phyloP scores from a whole-genome alignment of 116 monocot genomes.

The Dioscorea cayenensis region DNA sequence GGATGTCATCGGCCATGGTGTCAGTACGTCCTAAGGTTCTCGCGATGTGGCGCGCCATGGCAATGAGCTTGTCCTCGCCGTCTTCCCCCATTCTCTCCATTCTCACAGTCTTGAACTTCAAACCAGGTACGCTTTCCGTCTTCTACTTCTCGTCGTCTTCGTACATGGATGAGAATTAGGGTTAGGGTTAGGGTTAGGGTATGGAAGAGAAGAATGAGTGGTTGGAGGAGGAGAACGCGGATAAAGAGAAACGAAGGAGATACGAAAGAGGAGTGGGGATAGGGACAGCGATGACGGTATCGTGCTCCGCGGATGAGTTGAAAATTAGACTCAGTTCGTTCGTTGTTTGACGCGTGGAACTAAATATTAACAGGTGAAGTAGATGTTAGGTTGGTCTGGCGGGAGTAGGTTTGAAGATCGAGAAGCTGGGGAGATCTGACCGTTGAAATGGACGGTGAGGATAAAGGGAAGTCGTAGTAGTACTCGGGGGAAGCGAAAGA shows the following conservation, averaged over 20 bases:
- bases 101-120: too few relatives aligned
- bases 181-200: background rate
- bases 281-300: background rate
- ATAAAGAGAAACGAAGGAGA: background rate
- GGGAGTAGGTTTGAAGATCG: background rate
- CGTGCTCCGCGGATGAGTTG: background rate
- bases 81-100: background rate
- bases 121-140: background rate
- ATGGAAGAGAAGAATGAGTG: background rate
- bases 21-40: conserved; percentile 69
- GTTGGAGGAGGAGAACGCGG: background rate
- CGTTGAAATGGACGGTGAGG: background rate
- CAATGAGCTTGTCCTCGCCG: conserved; percentile 54
- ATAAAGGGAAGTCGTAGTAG: background rate
- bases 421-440: background rate
- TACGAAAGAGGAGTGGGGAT: background rate
- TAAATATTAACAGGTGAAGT: background rate
- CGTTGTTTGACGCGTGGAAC: background rate
- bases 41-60: conserved; percentile 78
- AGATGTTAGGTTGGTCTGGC: background rate
- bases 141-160: background rate
- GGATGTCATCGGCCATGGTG: conserved; percentile 82
- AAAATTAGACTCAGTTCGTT: background rate
- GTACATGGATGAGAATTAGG: background rate
- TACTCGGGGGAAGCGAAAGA: too few relatives aligned